Percentiles rank a stretch among this genome's conserved stretches.
phyloP scores from a whole-genome alignment of 73 alveolate genomes.

The Uronychia binucleata region DNA sequence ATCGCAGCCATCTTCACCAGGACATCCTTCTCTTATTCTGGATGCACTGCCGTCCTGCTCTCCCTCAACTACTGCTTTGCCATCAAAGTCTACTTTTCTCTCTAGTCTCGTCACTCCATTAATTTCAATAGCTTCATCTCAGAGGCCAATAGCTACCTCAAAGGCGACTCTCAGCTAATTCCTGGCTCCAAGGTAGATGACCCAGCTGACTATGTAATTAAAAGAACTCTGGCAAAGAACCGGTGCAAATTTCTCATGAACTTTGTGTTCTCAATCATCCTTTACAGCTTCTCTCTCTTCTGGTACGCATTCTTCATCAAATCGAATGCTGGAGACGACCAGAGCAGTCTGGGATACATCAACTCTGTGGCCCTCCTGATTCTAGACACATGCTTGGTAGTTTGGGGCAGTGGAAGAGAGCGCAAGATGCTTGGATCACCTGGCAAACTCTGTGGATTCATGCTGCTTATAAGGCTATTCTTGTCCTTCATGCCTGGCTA shows the following conservation, averaged over 20 bases:
- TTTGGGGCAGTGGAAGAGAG: slow-evolving; percentile 11
- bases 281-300: background rate
- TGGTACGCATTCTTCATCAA: slow-evolving; percentile 1
- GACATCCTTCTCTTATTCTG: slow-evolving; percentile 45
- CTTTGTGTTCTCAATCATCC: background rate
- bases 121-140: background rate
- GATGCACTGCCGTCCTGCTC: slow-evolving; percentile 43
- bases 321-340: background rate
- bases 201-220: background rate
- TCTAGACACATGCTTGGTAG: background rate
- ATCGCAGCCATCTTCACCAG: slow-evolving; percentile 28
- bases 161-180: background rate
- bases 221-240: background rate
- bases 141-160: background rate
- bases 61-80: slow-evolving; percentile 12
- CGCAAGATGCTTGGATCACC: background rate
- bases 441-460: slow-evolving; percentile 1
- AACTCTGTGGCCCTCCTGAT: slow-evolving; percentile 1
- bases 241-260: background rate
- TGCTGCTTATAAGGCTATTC: slow-evolving; percentile 1
- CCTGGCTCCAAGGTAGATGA: background rate
- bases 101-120: background rate
- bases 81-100: background rate
- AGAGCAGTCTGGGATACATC: slow-evolving; percentile 2
- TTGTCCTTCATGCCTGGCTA: background rate